Evolutionary conservation across 305 asterid species (phyloP).

Genomic region (Nicotiana rustica): DNA sequence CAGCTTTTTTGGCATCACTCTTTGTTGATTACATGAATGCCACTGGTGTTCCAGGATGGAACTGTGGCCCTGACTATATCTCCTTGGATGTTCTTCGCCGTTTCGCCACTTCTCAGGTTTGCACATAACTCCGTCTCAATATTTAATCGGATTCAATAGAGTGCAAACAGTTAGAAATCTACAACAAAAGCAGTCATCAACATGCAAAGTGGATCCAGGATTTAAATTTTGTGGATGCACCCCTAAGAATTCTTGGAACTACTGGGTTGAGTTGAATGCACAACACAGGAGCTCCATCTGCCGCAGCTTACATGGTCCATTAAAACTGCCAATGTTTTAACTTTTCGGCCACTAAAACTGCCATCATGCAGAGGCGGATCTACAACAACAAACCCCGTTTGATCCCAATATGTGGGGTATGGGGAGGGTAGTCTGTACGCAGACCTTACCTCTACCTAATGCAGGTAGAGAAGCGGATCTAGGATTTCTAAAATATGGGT

Average conservation of each 20-base stretch:
- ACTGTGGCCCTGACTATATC: conserved; percentile 62
- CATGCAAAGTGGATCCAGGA: neutral
- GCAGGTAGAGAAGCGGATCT: too few species aligned
- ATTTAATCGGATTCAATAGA: neutral
- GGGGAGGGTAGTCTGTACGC: too few species aligned
- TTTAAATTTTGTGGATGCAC: too few species aligned
- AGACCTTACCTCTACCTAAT: too few species aligned
- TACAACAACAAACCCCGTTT: too few species aligned
- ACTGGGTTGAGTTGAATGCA: too few species aligned
- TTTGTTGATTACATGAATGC: conserved; percentile 81
- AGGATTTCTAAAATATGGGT: too few species aligned
- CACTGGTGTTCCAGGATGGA: conserved; percentile 76
- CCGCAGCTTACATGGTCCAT: neutral
- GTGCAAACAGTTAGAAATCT: neutral
- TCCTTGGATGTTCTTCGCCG: conserved; percentile 49
- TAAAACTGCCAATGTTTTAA: neutral
- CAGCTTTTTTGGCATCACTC: conserved; percentile 79
- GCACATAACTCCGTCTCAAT: neutral
- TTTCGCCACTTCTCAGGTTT: conserved; percentile 83
- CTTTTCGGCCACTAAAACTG: neutral
- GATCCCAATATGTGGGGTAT: too few species aligned
- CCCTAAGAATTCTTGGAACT: too few species aligned
- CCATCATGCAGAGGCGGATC: neutral
- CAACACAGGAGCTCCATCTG: too few species aligned
- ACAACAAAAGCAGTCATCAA: neutral